Percentiles rank a stretch among this genome's conserved stretches.
Conservation (phyloP, 2,329 filamentous ascomycete genomes). For the Coleophoma eucalyptorum region DNA sequence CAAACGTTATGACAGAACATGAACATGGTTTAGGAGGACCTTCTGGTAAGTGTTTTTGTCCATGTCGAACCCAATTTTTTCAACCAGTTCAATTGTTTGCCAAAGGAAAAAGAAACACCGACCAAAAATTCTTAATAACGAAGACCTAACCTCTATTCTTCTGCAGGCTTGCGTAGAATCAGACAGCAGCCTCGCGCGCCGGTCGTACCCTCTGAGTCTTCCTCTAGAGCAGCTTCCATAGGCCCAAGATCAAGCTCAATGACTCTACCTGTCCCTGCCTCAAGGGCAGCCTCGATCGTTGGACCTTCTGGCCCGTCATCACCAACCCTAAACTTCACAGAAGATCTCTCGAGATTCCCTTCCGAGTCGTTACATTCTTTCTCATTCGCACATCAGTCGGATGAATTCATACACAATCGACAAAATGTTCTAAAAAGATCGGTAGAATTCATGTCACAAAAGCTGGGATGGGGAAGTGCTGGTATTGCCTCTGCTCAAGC, state of each 20-base stretch:
- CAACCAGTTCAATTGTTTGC: no score
- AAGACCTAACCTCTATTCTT: conserved; percentile 15
- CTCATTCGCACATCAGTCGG: conserved; percentile 93
- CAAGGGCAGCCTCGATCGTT: conserved; percentile 20
- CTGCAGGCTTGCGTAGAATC: conserved; percentile 87
- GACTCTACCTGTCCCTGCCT: conserved; percentile 58
- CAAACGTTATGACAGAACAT: conserved; percentile 78
- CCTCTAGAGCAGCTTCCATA: conserved; percentile 57
- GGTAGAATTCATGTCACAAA: conserved; percentile 89
- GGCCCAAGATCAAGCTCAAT: conserved; percentile 67
- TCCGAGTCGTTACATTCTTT: conserved; percentile 97
- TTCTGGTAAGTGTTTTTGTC: no score
- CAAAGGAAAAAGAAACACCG: no score
- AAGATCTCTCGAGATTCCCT: conserved; percentile 89
- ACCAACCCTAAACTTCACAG: conserved; percentile 67
- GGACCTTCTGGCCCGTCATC: conserved; percentile 58
- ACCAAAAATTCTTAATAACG: no score
- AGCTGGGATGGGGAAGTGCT: conserved; percentile 74
- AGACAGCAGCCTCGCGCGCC: conserved; percentile 75
- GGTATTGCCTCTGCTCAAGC: conserved; percentile 82
- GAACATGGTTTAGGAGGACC: conserved; percentile 71
- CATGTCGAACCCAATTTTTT: no score
- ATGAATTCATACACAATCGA: conserved; percentile 85
- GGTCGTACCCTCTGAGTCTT: conserved; percentile 58
- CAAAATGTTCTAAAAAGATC: conserved; percentile 92